phyloP scores from a whole-genome alignment of 164 flowering plant genomes.

The Annona cherimola region DNA sequence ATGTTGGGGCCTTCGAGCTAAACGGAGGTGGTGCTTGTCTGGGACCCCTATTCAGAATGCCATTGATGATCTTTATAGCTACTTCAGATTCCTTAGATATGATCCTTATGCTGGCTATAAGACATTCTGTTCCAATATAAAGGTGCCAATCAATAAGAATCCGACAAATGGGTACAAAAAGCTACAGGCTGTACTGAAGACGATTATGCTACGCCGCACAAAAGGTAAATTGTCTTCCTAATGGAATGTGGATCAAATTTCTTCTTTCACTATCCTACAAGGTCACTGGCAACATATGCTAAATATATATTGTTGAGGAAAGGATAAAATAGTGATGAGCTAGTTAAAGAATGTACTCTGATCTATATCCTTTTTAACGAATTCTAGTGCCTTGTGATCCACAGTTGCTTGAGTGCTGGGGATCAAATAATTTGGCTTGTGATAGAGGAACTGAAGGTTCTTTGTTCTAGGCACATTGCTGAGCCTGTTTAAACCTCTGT shows the following conservation, averaged over 20 bases:
- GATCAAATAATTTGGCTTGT: no score
- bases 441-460: no score
- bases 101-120: conserved; percentile 78
- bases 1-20: conserved; percentile 94
- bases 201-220: conserved; percentile 91
- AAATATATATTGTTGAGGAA: no score
- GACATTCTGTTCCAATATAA: conserved; percentile 51
- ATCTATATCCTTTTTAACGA: no score
- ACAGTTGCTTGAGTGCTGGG: no score
- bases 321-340: no score
- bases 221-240: conserved; percentile 47
- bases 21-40: conserved; percentile 95
- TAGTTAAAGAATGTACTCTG: no score
- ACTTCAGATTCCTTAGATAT: conserved; percentile 88
- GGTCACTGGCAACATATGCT: no score
- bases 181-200: conserved; percentile 81
- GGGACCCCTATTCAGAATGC: conserved; percentile 98
- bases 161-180: conserved; percentile 74
- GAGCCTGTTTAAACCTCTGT: no score
- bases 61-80: conserved; percentile 92
- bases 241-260: background rate
- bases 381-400: no score
- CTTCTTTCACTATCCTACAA: no score
- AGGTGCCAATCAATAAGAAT: conserved; percentile 64
- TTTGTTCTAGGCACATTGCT: no score